phyloP scores from a whole-genome alignment of 129 eudicot species.

The Flaveria sonorensis region DNA sequence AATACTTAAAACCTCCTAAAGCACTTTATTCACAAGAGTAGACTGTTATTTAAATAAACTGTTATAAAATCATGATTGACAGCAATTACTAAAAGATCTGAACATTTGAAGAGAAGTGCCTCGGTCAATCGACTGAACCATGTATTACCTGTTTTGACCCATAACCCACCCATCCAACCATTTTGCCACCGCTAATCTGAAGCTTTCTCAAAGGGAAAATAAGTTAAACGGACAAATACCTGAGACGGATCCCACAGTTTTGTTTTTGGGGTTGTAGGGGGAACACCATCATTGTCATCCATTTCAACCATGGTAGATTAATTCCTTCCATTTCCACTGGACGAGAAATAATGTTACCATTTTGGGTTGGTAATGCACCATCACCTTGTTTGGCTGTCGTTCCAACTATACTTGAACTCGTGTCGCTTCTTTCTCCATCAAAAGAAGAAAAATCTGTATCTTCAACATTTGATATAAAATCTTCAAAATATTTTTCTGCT shows the following conservation, averaged over 20 bases:
- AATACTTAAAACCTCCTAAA: neutral
- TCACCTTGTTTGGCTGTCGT: conserved; percentile 37
- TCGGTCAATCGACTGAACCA: neutral
- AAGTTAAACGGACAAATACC: conserved; percentile 43
- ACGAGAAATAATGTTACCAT: conserved; percentile 41
- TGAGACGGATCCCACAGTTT: conserved; percentile 59
- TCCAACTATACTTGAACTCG: conserved; percentile 75
- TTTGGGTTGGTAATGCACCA: conserved; percentile 30
- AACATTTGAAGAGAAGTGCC: neutral
- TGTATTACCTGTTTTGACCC: neutral
- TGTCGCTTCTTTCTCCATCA: conserved; percentile 96
- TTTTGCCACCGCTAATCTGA: neutral
- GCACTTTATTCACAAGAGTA: neutral
- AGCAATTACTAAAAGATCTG: neutral
- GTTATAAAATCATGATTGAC: neutral
- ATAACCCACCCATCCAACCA: neutral
- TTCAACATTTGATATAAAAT: conserved; percentile 82
- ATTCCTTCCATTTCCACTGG: conserved; percentile 84
- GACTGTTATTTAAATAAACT: too few relatives aligned
- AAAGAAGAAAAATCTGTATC: conserved; percentile 91
- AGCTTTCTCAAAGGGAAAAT: neutral
- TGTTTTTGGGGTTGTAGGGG: conserved; percentile 61
- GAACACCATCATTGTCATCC: conserved; percentile 62
- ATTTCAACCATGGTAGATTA: conserved; percentile 87
- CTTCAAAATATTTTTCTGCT: conserved; percentile 82